Base-by-base conservation (phyloP, 1,139 yeast species). In the Candida tropicalis region DNA sequence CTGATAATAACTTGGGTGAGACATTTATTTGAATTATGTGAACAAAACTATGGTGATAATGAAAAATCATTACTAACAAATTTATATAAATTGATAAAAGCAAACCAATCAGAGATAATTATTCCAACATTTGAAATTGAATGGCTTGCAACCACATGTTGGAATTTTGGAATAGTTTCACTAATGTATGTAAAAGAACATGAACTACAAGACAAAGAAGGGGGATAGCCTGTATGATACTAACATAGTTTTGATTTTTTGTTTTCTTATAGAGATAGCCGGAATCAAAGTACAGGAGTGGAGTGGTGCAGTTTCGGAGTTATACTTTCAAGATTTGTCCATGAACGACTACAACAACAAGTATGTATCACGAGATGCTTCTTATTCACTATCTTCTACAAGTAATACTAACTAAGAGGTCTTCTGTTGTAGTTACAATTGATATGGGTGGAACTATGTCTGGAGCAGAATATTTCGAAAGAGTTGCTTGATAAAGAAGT, bases 61-160 rank as follows among this genome's bases (percentile, higher is more conserved):
- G 40, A 33, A 36, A 43, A 35, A 15, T 17, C 13, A 23, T 18
- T 40, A 12, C 26, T 40, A 17, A n/a, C 35, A 15, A 39, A 42
- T 18, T 32, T 46, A 12, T 44, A 46, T 22, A 28, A 34, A 37
- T 25, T 29, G 12, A 42, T 42, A 15, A 42, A 38, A 32, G 29
- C 35, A 23, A 43, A 34, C 38, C 15, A 28, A 12, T 27, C 28
- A 8, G 34, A 39, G 27, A 39, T 35, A 20, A 39, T 31, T 2
- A 36, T 47, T 12, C 54, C 49, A n/a, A 39, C 47, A 6, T 50
- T 45, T 39, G 62, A 56, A 38, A 39, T 56, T 17, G 59, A 57
- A 36, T 58, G 61, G 61, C 27, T 58, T 10, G 48, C 58, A 1
- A 50, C 57, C n/a, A 45, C 48, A 6, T 43, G 49, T n/a, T 58